Evolutionary conservation across 495 filamentous ascomycete genomes (phyloP).

Genomic region (Trichocladium uniseriatum): DNA sequence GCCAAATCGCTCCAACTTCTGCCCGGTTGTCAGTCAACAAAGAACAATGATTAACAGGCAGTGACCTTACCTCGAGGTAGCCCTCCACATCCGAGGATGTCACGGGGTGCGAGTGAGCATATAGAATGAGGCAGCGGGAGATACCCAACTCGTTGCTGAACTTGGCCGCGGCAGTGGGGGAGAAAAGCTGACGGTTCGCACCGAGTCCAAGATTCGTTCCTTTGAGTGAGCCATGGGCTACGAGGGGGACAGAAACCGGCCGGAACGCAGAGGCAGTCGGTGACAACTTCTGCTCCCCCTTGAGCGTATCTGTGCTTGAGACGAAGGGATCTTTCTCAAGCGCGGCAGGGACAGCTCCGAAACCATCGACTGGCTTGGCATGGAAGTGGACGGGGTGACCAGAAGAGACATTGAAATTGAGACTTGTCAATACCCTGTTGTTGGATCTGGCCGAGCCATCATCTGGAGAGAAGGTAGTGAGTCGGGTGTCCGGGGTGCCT

Average conservation of each 20-base stretch:
- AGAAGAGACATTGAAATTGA: slow-evolving; percentile 14
- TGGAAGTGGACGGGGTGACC: slow-evolving; percentile 5
- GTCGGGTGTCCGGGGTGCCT: slow-evolving; percentile 52
- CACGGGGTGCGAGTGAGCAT: slow-evolving; percentile 18
- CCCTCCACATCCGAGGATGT: slow-evolving; percentile 23
- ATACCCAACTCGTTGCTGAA: slow-evolving; percentile 32
- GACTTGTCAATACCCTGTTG: slow-evolving; percentile 19
- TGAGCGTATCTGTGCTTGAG: slow-evolving; percentile 20
- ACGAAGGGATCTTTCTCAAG: slow-evolving; percentile 39
- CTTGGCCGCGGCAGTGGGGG: slow-evolving; percentile 7
- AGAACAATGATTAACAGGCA: background rate
- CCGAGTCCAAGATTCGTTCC: background rate
- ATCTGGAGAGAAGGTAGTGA: slow-evolving; percentile 56
- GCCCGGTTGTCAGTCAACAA: background rate
- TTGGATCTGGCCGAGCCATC: slow-evolving; percentile 35
- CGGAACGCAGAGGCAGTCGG: slow-evolving; percentile 41
- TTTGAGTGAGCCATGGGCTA: slow-evolving; percentile 24
- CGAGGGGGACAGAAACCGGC: slow-evolving; percentile 27
- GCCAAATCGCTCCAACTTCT: slow-evolving; percentile 30
- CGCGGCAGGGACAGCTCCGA: slow-evolving; percentile 6
- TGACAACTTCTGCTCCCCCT: slow-evolving; percentile 36
- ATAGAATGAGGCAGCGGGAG: slow-evolving; percentile 33
- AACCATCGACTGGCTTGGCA: slow-evolving; percentile 8
- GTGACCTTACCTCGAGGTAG: slow-evolving; percentile 29
- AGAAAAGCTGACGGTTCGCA: slow-evolving; percentile 3